Evolutionary conservation across 2,329 filamentous ascomycete species (phyloP), one percentile per base, ranked within the genome.

Genomic region (Penicillium olsonii): DNA sequence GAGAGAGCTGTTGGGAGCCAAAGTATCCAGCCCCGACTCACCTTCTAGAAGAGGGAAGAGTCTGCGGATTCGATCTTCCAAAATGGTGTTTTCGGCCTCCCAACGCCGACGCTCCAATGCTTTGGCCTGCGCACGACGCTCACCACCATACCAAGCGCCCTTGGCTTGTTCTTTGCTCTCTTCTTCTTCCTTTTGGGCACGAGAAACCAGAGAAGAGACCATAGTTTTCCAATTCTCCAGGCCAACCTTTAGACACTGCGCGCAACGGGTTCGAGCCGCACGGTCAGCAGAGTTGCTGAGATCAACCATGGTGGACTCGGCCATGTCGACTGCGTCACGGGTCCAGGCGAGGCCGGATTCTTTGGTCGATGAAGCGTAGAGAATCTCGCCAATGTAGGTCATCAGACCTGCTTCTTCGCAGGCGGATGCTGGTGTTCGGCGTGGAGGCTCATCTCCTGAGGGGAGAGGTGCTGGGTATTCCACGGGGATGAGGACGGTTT

Each of bases 341-440:
- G 92, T 96, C 92, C 92, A 97, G 5, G 85, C 84, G 2, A 96
- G 77, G 0, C 91, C 92, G 53, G 87, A 85, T 41, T 89, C 84
- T 15, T 69, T 75, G 15, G 76, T 73, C n/a, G 81, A 79, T 4
- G 81, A 82, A 0, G 89, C 83, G 69, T 88, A 96, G 26, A 97
- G 80, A 43, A 97, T 95, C 73, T 97, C 92, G 50, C 92, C 92
- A 55, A 97, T 92, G 70, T 96, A 94, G 19, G 91, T 81, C 78
- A 90, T 91, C 12, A 96, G 73, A 0, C 84, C 90, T 2, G 91
- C 90, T 70, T 96, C 92, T 57, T 94, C 87, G 69, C 92, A 96
- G 31, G 82, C 80, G 56, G 88, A 84, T 22, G 79, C 76, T 9
- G 83, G 66, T 47, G 81, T 82, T 39, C 89, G 86, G 48, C 79